Percentiles rank a stretch among this genome's conserved stretches.
Conservation (phyloP, 306 rosid species). For the Corylus avellana region DNA sequence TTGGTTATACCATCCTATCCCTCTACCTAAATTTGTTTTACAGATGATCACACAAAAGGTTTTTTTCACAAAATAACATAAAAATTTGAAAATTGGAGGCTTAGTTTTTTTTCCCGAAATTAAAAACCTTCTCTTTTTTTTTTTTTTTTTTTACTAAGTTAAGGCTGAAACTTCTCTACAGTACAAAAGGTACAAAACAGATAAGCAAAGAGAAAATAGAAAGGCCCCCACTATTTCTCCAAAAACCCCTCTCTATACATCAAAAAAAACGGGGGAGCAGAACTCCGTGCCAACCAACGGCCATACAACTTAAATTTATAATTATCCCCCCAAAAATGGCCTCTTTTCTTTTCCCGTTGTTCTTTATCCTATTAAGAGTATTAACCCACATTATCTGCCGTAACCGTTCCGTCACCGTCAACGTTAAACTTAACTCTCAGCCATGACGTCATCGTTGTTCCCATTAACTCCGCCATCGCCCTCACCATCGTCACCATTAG, state of each 20-base stretch:
- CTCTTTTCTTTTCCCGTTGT: conserved; percentile 8
- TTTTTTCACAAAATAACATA: background rate
- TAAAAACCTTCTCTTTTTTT: conserved; percentile 13
- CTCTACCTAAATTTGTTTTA: background rate
- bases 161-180: conserved; percentile 24
- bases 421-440: conserved; percentile 39
- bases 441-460: conserved; percentile 31
- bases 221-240: conserved; percentile 13
- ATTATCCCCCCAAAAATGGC: conserved; percentile 36
- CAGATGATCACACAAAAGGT: background rate
- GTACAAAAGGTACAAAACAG: conserved; percentile 7
- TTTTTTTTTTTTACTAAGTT: background rate
- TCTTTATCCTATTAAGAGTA: background rate
- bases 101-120: conserved; percentile 28
- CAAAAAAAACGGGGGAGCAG: conserved; percentile 16
- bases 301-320: conserved; percentile 18
- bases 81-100: background rate
- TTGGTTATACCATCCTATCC: conserved; percentile 8
- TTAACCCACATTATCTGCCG: conserved; percentile 4
- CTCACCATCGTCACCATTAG: conserved; percentile 36
- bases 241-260: conserved; percentile 17
- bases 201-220: background rate
- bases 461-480: conserved; percentile 30
- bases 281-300: conserved; percentile 23
- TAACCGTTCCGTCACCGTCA: conserved; percentile 24